phyloP scores from a whole-genome alignment of 176 grass and related monocot species.

The Chrysopogon serrulatus region DNA sequence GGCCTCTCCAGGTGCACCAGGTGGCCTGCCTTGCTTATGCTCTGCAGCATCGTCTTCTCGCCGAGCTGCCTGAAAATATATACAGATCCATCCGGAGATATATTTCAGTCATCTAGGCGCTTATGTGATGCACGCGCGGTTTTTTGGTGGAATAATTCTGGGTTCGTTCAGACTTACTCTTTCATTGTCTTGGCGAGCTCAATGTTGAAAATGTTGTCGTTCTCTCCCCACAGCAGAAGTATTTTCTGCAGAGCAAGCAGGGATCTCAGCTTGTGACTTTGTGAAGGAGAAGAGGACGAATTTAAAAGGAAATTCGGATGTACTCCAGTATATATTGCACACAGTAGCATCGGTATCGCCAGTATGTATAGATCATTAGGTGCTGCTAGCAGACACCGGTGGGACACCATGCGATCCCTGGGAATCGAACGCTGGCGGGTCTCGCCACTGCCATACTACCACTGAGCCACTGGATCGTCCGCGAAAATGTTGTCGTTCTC shows the following conservation, averaged over 20 bases:
- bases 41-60: conserved; percentile 60
- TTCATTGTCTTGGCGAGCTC: conserved; percentile 79
- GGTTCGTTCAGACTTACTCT: conserved; percentile 36
- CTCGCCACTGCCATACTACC: too few species aligned
- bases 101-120: not conserved
- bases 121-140: not conserved
- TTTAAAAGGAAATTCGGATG: not conserved
- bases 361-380: too few species aligned
- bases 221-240: conserved; percentile 75
- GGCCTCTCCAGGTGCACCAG: conserved; percentile 84
- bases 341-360: too few species aligned
- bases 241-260: conserved; percentile 59
- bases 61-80: conserved; percentile 62
- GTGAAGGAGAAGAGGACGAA: not conserved
- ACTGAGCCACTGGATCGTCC: too few species aligned
- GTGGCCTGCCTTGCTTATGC: conserved; percentile 72
- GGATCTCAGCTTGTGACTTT: not conserved
- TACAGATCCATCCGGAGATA: not conserved
- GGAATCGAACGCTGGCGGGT: too few species aligned
- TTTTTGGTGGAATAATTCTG: not conserved
- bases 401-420: too few species aligned
- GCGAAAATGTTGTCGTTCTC: conserved; percentile 90
- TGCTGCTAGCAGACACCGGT: too few species aligned
- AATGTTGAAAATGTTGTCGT: conserved; percentile 84
- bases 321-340: too few species aligned